Percentiles rank a stretch among this genome's conserved stretches.
Conservation (phyloP, 176 grass and related monocot genomes). For the Alopecurus myosuroides region DNA sequence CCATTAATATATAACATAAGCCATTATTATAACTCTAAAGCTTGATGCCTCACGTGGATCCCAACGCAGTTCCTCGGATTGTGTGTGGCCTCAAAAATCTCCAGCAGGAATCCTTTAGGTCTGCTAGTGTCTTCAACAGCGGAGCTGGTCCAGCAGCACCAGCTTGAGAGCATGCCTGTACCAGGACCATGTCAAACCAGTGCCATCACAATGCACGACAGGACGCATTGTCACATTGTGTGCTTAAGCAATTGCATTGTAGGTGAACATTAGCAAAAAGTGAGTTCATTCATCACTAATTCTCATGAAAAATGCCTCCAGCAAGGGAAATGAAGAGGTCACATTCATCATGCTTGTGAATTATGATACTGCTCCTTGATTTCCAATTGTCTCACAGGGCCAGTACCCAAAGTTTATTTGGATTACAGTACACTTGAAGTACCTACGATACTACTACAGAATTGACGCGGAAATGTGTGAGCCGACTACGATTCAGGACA, state of each 20-base stretch:
- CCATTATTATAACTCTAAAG: not conserved
- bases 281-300: not conserved
- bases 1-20: too few relatives aligned
- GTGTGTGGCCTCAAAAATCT: conserved; percentile 96
- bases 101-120: conserved; percentile 84
- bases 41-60: conserved; percentile 57
- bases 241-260: not conserved
- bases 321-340: not conserved
- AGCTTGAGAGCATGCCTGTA: conserved; percentile 57
- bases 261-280: not conserved
- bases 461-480: not conserved
- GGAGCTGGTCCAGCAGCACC: conserved; percentile 46
- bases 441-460: not conserved
- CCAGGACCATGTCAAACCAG: not conserved
- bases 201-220: not conserved
- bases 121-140: conserved; percentile 44
- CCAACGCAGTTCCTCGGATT: conserved; percentile 90
- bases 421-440: not conserved
- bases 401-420: not conserved
- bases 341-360: not conserved
- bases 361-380: not conserved
- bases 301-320: not conserved
- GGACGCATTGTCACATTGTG: not conserved
- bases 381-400: not conserved
- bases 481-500: not conserved